A percentile compares a stretch with the other conserved stretches of the same genome.
These are phyloP conservation scores for Chalaropsis ovoidea DNA, from an alignment of 2,329 filamentous ascomycete genomes.

Conservation along the genomic window DNA sequence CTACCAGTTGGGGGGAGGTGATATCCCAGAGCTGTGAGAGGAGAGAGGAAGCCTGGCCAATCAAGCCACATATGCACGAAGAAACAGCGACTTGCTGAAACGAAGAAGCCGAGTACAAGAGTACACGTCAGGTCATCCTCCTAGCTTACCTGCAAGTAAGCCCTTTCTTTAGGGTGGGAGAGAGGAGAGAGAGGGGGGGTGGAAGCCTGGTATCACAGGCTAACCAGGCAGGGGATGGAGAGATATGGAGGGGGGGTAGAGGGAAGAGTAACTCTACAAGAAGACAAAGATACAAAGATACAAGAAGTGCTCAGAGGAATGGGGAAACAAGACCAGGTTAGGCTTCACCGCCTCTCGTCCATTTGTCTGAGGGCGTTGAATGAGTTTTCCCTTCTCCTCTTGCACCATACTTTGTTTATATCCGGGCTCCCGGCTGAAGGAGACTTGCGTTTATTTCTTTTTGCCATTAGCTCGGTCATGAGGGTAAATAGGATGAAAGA, in stretches of 20 bases:
- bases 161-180: not conserved
- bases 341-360: slow-evolving; percentile 12
- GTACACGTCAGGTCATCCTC: not conserved
- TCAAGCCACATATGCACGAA: not conserved
- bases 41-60: not conserved
- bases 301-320: not conserved
- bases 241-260: not conserved
- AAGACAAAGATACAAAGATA: not conserved
- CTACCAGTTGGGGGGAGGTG: not conserved
- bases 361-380: slow-evolving; percentile 8
- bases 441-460: not conserved
- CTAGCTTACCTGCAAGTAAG: slow-evolving; percentile 11
- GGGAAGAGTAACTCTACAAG: slow-evolving; percentile 3
- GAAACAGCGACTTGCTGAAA: not conserved
- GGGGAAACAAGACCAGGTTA: slow-evolving; percentile 9
- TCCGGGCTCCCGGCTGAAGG: slow-evolving; percentile 2
- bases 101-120: slow-evolving; percentile 1
- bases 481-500: not conserved
- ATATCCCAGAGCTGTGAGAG: not conserved
- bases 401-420: not conserved
- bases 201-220: not conserved
- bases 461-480: not conserved
- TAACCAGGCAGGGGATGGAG: slow-evolving; percentile 4
- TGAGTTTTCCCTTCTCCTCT: not conserved
- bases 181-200: not conserved